Evolutionary conservation across 2,329 filamentous ascomycete species (phyloP), one percentile per base, ranked within the genome.

Genomic region (Colletotrichum paranaense): DNA sequence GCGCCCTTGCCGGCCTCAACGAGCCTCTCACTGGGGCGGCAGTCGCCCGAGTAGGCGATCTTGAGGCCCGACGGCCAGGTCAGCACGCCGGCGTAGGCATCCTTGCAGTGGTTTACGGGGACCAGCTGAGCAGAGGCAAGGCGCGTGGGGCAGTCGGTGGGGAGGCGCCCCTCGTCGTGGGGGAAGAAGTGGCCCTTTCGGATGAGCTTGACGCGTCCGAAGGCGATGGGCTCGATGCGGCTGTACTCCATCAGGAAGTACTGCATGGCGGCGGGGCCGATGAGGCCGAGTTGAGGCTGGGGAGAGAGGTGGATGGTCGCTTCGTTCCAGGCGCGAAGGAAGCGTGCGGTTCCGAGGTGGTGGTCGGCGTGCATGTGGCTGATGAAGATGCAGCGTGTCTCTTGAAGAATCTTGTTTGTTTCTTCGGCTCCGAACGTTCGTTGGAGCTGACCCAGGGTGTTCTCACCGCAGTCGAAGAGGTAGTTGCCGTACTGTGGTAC

Each of bases 341-440:
- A 86, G 6, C 92, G 90, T n/a, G 90, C 88, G 1, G 92, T 94
- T 32, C 97, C 97, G 24, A 99, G 89, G 80, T 98, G 97, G 83
- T 99, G 97, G 83, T 99, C 97, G 5, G 97, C 97, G 82, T 99
- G 97, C 75, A 97, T 86, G 84, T 99, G 97, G 81, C 94, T 97
- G 83, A 99, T 97, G 91, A 95, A 97, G 75, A 99, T 92, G 76
- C 91, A 90, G 67, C 92, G 92, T 56, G 99, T 86, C 75, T 97
- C 92, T 72, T 86, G 88, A n/a, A 99, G 85, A 14, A 98, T 87
- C n/a, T 92, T 87, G 32, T 86, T 86, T 4, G 96, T 85, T 75
- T 94, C 89, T 5, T 91, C 87, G 0, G 87, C 84, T 6, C 89
- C 87, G 78, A 93, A 96, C 0, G 94, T 87, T 63, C 97, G 93